These are phyloP conservation scores for Hymenoscyphus occultus DNA, from an alignment of 2,329 filamentous ascomycete genomes.

Conservation along the genomic window DNA sequence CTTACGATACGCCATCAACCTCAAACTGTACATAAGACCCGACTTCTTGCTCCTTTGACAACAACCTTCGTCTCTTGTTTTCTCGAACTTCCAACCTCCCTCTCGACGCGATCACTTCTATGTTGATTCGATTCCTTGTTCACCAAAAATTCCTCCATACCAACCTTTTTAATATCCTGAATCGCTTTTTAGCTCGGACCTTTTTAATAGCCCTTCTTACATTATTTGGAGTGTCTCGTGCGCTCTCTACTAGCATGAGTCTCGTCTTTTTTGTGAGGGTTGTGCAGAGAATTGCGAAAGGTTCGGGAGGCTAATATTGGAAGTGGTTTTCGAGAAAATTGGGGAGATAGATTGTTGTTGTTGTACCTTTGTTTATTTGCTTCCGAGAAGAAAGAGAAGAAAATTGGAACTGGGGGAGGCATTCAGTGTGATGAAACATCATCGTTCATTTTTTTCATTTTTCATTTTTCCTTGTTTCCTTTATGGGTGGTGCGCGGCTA, in stretches of 20 bases:
- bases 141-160: neutral
- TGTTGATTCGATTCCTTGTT: conserved; percentile 9
- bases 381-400: neutral
- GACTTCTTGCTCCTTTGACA: neutral
- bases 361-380: neutral
- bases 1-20: conserved; percentile 1
- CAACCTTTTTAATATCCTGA: conserved; percentile 7
- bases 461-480: neutral
- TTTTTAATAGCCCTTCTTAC: neutral
- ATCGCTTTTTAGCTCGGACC: conserved; percentile 6
- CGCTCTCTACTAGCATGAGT: neutral
- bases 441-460: neutral
- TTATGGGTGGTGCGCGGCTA: neutral
- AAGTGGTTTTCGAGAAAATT: neutral
- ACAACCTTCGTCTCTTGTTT: neutral
- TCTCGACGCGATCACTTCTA: conserved; percentile 5
- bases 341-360: neutral
- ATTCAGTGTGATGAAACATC: neutral
- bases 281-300: neutral
- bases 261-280: neutral
- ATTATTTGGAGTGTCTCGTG: neutral
- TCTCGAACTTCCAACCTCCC: neutral
- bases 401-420: neutral
- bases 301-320: neutral
- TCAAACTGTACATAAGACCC: conserved; percentile 1